These are phyloP conservation scores for Picochlorum sp. DNA, from an alignment of 139 green algal species.

Conservation along the genomic window DNA sequence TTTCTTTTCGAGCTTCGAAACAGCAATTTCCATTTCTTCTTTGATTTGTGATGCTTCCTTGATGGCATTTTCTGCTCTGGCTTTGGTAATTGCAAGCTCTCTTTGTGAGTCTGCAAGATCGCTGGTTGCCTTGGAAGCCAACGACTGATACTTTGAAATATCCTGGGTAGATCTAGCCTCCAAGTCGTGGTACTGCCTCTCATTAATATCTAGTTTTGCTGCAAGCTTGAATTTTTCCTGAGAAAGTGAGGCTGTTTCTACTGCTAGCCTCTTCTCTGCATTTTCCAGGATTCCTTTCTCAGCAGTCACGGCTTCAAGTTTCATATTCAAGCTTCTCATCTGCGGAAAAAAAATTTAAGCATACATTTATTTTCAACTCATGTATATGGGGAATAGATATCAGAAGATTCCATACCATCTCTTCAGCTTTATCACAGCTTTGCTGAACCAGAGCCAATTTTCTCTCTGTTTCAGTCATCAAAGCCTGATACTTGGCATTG, in stretches of 20 bases:
- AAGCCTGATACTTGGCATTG: conserved; percentile 26
- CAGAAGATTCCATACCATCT: neutral
- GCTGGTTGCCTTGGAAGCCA: conserved; percentile 5
- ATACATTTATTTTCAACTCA: conserved; percentile 4
- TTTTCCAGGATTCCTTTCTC: conserved; percentile 28
- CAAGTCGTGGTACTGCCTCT: conserved; percentile 1
- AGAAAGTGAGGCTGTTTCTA: conserved; percentile 8
- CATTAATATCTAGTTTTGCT: conserved; percentile 25
- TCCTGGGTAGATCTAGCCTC: conserved; percentile 11
- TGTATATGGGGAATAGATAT: neutral
- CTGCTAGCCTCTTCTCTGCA: conserved; percentile 16
- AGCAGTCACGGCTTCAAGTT: conserved; percentile 16
- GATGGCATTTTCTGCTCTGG: conserved; percentile 8
- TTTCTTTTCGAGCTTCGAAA: conserved; percentile 15
- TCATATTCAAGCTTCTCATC: conserved; percentile 6
- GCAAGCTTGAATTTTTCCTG: conserved; percentile 32
- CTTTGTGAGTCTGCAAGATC: conserved; percentile 27
- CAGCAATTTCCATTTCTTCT: conserved; percentile 3
- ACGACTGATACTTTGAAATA: conserved; percentile 12
- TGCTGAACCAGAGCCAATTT: conserved; percentile 12
- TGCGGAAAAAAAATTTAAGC: no score
- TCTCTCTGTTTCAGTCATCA: conserved; percentile 29
- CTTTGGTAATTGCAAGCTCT: conserved; percentile 18
- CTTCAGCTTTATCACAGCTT: conserved; percentile 15
- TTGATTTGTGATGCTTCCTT: neutral